Percentiles rank a stretch among this genome's conserved stretches.
Conservation (phyloP, 345 rosid species). For the Aegle marmelos region DNA sequence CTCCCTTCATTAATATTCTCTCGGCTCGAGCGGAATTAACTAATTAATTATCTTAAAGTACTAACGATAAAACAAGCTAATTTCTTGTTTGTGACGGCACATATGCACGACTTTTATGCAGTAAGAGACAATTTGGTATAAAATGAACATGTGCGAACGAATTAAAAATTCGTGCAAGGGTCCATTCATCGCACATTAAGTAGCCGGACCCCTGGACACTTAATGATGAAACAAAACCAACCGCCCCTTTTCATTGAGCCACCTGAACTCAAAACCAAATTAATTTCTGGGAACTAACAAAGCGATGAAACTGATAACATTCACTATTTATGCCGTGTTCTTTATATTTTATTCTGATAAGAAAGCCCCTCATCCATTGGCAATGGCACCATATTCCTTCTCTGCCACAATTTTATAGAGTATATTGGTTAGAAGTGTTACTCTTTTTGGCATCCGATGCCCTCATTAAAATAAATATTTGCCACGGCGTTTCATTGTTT, state of each 20-base stretch:
- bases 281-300: neutral
- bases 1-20: neutral
- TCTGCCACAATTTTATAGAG: neutral
- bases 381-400: neutral
- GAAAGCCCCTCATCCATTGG: neutral
- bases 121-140: neutral
- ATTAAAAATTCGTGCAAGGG: too few species aligned
- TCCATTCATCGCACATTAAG: neutral
- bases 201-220: neutral
- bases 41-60: neutral
- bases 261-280: neutral
- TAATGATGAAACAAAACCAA: neutral
- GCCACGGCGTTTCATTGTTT: neutral
- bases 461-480: too few species aligned
- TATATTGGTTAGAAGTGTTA: neutral
- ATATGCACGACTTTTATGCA: neutral
- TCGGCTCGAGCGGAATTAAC: neutral
- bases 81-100: conserved; percentile 16
- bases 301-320: neutral
- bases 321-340: neutral
- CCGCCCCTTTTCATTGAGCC: neutral
- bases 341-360: neutral
- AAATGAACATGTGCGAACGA: neutral
- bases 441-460: neutral
- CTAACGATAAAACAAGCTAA: too few species aligned